Evolutionary conservation across 768 basidiomycete genomes (phyloP), one percentile per base, ranked within the genome.

Genomic region (Mycena olivaceomarginata): DNA sequence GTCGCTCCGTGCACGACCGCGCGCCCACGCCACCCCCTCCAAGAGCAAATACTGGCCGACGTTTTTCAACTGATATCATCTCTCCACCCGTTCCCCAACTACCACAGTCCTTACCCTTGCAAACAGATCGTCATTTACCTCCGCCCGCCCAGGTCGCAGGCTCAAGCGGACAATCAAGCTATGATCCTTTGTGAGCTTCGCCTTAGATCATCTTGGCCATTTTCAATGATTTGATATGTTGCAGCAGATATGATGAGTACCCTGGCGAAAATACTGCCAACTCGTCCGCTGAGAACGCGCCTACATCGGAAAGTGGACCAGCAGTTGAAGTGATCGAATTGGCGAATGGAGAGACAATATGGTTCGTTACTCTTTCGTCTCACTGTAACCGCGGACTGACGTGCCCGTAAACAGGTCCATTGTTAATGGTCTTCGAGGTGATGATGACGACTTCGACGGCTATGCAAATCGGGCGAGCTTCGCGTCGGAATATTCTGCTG

Each of bases 321-420:
- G 95, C 93, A 5, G 86, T 97, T 41, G 95, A 97, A 85, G 90
- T 97, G 59, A 89, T 97, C 70, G 94, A 97, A 82, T 86, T 96
- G 81, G 94, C 95, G n/a, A 96, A 96, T 82, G 96, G 96, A 31
- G 93, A 96, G 83, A 95, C 94, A 10, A 93, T 97, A 76, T 97
- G 96, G 96, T 95, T 70, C 74, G 92, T 88, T 37, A 62, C 60
- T 77, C 46, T 65, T 48, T 51, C 25, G 72, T 45, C 62, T 74
- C 46, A 63, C 75, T 7, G 45, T 8, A 37, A n/a, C 18, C n/a
- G 20, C 15, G 37, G 20, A 5, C 15, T 59, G 18, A 20, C 15
- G 68, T 22, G 63, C 39, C 43, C 25, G 20, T 41, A 62, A 39
- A 65, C 81, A 94, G 95, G 95, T 93, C 92, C 77, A 94, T 97